Conservation (phyloP, 495 filamentous ascomycete species). For the Xylaria acuta region DNA sequence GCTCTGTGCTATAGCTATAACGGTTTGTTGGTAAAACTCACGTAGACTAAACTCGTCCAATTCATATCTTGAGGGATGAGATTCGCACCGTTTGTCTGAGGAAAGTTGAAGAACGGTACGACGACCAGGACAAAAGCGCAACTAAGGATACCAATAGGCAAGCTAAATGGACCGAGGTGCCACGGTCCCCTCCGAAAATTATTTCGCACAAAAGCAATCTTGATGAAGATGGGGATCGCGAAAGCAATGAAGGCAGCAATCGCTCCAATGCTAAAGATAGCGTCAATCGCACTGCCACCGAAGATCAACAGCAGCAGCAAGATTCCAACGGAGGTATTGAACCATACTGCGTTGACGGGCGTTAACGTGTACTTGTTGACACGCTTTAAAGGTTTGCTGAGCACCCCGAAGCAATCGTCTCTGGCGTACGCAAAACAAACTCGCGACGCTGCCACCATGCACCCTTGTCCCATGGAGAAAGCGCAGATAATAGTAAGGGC, state of each 20-base stretch:
- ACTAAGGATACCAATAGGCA: constrained; percentile 66
- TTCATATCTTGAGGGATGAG: constrained; percentile 70
- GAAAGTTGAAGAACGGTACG: constrained; percentile 77
- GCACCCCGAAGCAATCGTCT: constrained; percentile 74
- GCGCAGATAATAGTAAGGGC: constrained; percentile 75
- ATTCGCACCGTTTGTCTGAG: constrained; percentile 62
- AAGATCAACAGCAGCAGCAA: constrained; percentile 72
- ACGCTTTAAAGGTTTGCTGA: constrained; percentile 66
- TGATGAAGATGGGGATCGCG: constrained; percentile 75
- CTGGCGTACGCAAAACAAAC: constrained; percentile 83
- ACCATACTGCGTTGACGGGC: constrained; percentile 80
- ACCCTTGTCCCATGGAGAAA: constrained; percentile 83
- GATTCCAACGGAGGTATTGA: constrained; percentile 71
- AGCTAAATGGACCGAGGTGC: constrained; percentile 70
- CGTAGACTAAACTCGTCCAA: constrained; percentile 79
- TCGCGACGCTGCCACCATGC: constrained; percentile 80
- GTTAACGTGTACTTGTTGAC: constrained; percentile 71
- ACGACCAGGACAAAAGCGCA: constrained; percentile 71
- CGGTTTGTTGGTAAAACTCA: constrained; percentile 24
- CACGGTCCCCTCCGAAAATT: constrained; percentile 75
- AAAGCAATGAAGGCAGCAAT: constrained; percentile 79
- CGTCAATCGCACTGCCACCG: constrained; percentile 71
- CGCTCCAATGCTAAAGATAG: constrained; percentile 78
- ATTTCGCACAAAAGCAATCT: constrained; percentile 74
- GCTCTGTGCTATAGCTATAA: neutral